Base-by-base conservation (phyloP, 257 asterid genomes). In the Plantago major region DNA sequence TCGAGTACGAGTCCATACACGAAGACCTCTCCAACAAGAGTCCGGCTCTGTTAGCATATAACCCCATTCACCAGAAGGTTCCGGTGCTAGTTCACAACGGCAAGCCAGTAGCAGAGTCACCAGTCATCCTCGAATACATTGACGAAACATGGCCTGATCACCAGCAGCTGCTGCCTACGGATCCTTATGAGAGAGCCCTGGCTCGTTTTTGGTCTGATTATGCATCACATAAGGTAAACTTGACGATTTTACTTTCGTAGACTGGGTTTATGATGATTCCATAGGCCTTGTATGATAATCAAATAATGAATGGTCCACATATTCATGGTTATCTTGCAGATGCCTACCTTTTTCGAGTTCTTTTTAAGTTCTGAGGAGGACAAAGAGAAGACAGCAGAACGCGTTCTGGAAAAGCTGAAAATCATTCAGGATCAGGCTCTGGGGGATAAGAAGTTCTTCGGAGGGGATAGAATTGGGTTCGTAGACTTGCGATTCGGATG, bases 21-120 rank as follows among this genome's bases (percentile, higher is more conserved):
- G 78, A 78, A 78, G 78, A 49, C 57, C 62, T n/a, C n/a, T n/a
- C n/a, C n/a, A n/a, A n/a, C n/a, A n/a, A n/a, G n/a, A n/a, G n/a
- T n/a, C n/a, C n/a, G 13, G 26, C 75, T 11, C 77, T 78, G 16
- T 58, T 74, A 65, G 64, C 68, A 67, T 49, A 71, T 50, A 78
- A 78, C 48, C 83, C 80, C 3, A 58, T 78, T 17, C 48, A 71
- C 69, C 67, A 71, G 58, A 71, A 67, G 62, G 79, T 78, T 3
- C 80, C 80, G 3, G 80, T 78, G 51, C 73, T 78, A 14, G 64
- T 78, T 60, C 83, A 74, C 37, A 66, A 63, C 5, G 78, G 73
- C 18, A 74, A 62, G 12, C 61, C 75, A 0, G 62, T 74, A 51
- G 71, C 64, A 0, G 80, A 78, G 62, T 78, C 80, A 3, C 45